phyloP scores from a whole-genome alignment of 2,329 filamentous ascomycete genomes.

The Septoria petroselini region DNA sequence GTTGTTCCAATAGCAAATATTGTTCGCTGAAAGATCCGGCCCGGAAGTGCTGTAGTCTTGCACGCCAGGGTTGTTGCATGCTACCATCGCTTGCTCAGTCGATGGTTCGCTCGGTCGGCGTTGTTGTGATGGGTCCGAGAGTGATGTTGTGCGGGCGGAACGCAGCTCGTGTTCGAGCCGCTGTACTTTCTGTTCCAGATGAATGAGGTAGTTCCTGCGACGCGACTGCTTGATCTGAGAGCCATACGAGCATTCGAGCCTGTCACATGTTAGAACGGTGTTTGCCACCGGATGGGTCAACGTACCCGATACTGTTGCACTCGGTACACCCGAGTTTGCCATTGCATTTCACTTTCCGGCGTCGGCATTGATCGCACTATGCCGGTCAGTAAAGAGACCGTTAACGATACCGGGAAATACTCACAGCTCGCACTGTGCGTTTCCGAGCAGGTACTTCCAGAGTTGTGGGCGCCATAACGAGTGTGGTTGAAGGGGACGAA shows the following conservation, averaged over 20 bases:
- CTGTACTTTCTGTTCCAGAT: constrained; percentile 17
- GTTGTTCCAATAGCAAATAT: constrained; percentile 9
- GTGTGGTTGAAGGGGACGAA: not conserved
- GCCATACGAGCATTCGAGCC: constrained; percentile 20
- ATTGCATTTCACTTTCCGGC: constrained; percentile 20
- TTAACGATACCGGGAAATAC: not conserved
- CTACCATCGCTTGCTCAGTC: constrained; percentile 1
- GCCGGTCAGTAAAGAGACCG: not conserved
- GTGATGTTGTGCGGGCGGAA: not conserved
- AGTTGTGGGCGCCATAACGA: constrained; percentile 10
- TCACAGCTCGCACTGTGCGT: constrained; percentile 19
- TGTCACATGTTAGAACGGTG: constrained; percentile 2
- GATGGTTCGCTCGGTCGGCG: constrained; percentile 1
- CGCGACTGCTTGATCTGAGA: constrained; percentile 18
- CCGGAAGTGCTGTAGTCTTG: constrained; percentile 4
- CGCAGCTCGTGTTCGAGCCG: constrained; percentile 13
- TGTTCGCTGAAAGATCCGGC: not conserved
- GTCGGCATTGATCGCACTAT: constrained; percentile 20
- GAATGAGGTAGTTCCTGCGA: constrained; percentile 11
- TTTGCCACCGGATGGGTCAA: not conserved
- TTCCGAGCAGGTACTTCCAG: constrained; percentile 14
- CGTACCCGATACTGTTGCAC: constrained; percentile 15
- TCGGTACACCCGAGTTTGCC: constrained; percentile 17
- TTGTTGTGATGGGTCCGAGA: not conserved
- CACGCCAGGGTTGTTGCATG: not conserved